Conservation (phyloP, 257 asterid genomes). For the Solanum boliviense region DNA sequence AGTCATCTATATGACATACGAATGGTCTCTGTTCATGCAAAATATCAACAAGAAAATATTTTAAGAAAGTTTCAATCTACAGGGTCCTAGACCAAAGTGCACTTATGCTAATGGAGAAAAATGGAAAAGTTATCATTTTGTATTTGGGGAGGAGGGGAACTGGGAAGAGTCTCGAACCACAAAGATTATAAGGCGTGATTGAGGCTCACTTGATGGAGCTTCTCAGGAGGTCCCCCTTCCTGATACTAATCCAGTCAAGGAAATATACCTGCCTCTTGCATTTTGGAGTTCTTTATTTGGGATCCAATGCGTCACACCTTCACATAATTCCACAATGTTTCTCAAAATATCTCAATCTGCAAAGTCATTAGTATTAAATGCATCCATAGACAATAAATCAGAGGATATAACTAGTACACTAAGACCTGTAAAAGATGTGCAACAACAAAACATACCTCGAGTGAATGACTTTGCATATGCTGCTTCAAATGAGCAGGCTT, state of each 20-base stretch:
- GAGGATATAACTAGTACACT: neutral
- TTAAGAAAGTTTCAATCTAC: neutral
- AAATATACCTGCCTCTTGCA: constrained; percentile 59
- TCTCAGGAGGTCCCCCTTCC: constrained; percentile 98
- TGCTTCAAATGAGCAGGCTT: constrained; percentile 87
- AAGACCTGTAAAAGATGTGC: neutral
- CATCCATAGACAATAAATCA: neutral
- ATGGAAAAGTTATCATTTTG: neutral
- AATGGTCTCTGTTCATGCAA: constrained; percentile 58
- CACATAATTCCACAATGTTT: constrained; percentile 13
- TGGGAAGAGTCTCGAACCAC: neutral
- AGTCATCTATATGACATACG: constrained; percentile 63
- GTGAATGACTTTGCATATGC: constrained; percentile 84
- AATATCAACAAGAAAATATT: neutral
- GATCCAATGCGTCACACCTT: constrained; percentile 99
- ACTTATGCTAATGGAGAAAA: neutral
- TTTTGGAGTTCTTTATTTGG: constrained; percentile 90
- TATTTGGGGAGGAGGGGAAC: neutral
- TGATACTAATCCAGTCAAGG: constrained; percentile 96
- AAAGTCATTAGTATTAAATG: constrained; percentile 10
- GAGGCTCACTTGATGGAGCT: constrained; percentile 99
- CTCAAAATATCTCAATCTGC: constrained; percentile 31
- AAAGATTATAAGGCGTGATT: constrained; percentile 42
- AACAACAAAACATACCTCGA: constrained; percentile 34
- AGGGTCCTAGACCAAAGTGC: neutral